These are phyloP conservation scores for Acer yangbiense DNA, from an alignment of 345 rosid genomes.

Conservation along the genomic window DNA sequence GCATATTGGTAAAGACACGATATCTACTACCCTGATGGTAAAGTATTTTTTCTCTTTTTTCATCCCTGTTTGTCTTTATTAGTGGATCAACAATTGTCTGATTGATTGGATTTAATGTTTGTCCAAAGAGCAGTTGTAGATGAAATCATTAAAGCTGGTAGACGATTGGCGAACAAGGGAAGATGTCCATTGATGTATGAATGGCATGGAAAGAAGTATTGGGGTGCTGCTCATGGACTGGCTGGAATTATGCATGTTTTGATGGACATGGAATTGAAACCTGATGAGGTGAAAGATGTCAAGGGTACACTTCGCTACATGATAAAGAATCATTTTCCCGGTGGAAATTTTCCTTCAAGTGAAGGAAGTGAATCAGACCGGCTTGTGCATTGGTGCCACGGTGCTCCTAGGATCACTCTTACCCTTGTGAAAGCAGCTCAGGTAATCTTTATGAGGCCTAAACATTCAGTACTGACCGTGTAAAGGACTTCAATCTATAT, in stretches of 20 bases:
- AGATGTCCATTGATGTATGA: slow-evolving; percentile 71
- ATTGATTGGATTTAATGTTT: slow-evolving; percentile 22
- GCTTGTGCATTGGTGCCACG: slow-evolving; percentile 82
- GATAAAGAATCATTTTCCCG: slow-evolving; percentile 53
- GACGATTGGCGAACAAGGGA: slow-evolving; percentile 45
- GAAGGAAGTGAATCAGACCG: slow-evolving; percentile 53
- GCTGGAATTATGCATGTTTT: slow-evolving; percentile 71
- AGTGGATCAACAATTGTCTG: background rate
- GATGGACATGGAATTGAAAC: slow-evolving; percentile 66
- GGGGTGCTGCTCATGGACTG: slow-evolving; percentile 82
- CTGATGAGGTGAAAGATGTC: slow-evolving; percentile 59
- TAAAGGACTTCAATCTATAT: too few species aligned
- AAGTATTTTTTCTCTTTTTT: background rate
- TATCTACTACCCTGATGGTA: slow-evolving; percentile 40
- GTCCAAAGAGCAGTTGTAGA: slow-evolving; percentile 49
- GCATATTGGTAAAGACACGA: too few species aligned
- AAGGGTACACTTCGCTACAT: slow-evolving; percentile 62
- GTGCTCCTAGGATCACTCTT: slow-evolving; percentile 70
- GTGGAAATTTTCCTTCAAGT: slow-evolving; percentile 71
- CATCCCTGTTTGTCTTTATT: background rate
- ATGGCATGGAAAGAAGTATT: slow-evolving; percentile 76
- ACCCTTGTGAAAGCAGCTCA: slow-evolving; percentile 68
- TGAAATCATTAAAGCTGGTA: slow-evolving; percentile 57
- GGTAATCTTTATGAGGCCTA: slow-evolving; percentile 28
- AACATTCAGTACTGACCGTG: background rate